Conservation (phyloP, 129 eudicot species). For the carrot (Daucus carota) region DH1_v3.0 NC_030386.2:32434501-32435000, state of each 20-base stretch:
- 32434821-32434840: too few species aligned
- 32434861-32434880: background rate
- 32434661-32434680: background rate
- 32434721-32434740: background rate
- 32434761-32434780: background rate
- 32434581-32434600: conserved; percentile 96
- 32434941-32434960: too few species aligned
- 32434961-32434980: too few species aligned
- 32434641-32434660: background rate
- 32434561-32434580: conserved; percentile 95
- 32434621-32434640: conserved; percentile 51
- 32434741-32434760: background rate
- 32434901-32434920: background rate
- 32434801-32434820: too few species aligned
- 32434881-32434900: background rate
- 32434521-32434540: conserved; percentile 52
- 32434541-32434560: conserved; percentile 95
- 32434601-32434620: conserved; percentile 55
- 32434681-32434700: background rate
- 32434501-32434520: background rate
- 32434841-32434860: too few species aligned
- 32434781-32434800: background rate
- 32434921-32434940: too few species aligned
- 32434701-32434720: background rate
- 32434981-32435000: too few species aligned